phyloP scores from a whole-genome alignment of 257 asterid genomes.

The Lavandula angustifolia region DNA sequence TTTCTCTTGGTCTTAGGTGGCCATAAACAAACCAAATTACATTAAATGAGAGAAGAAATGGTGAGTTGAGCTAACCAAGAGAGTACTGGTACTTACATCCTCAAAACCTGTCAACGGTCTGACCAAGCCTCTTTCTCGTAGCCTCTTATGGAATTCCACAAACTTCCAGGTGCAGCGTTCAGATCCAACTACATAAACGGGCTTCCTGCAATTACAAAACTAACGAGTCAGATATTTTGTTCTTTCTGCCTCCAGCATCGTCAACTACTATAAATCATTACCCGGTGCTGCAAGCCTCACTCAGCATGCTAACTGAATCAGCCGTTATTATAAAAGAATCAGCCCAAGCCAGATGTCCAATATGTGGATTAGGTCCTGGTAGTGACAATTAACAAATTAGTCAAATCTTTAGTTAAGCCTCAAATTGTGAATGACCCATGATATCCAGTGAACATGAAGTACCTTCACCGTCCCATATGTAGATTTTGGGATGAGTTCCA shows the following conservation, averaged over 20 bases:
- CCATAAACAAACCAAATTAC: not conserved
- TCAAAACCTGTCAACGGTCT: slow-evolving; percentile 96
- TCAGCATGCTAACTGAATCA: slow-evolving; percentile 93
- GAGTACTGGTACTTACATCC: slow-evolving; percentile 68
- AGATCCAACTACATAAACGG: slow-evolving; percentile 89
- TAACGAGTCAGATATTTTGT: slow-evolving; percentile 24
- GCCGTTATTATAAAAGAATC: slow-evolving; percentile 88
- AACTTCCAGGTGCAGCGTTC: slow-evolving; percentile 92
- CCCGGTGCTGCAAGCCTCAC: slow-evolving; percentile 99
- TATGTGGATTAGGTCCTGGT: slow-evolving; percentile 90
- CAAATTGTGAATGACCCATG: slow-evolving; percentile 8
- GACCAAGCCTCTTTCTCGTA: slow-evolving; percentile 81
- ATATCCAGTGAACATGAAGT: slow-evolving; percentile 24
- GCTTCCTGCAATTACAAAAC: slow-evolving; percentile 62
- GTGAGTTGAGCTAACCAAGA: not conserved
- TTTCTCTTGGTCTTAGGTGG: not conserved
- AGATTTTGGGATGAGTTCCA: slow-evolving; percentile 69
- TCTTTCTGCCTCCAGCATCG: slow-evolving; percentile 21
- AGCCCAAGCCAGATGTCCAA: slow-evolving; percentile 98
- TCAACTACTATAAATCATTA: slow-evolving; percentile 39
- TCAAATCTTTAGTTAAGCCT: slow-evolving; percentile 28
- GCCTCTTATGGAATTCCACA: slow-evolving; percentile 73
- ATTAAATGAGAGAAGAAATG: not conserved
- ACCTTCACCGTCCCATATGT: slow-evolving; percentile 97
- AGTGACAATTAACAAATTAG: slow-evolving; percentile 30